Evolutionary conservation across 164 flowering plant genomes (phyloP).

Genomic region (Tetrastigma voinierianum): DNA sequence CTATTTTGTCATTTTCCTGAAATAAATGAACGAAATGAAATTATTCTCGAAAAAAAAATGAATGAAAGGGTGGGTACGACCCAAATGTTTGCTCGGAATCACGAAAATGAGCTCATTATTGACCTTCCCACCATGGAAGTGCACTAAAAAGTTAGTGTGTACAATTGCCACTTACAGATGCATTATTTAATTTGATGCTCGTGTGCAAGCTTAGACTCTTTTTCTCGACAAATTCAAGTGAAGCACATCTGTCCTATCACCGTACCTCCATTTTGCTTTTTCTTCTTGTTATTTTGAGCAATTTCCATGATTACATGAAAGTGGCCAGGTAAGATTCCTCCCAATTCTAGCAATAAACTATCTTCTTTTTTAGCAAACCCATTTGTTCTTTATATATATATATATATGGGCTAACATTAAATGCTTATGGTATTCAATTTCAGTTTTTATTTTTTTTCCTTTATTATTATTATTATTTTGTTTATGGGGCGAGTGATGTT

Average conservation of each 20-base stretch:
- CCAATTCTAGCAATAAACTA: no score
- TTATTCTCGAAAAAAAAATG: no score
- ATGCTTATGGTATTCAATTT: no score
- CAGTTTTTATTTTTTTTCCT: no score
- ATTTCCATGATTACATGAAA: background rate
- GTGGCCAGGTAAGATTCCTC: background rate
- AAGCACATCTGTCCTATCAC: conserved; percentile 18
- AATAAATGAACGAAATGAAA: conserved; percentile 2
- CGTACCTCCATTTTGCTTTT: background rate
- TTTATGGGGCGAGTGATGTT: no score
- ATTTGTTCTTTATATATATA: no score
- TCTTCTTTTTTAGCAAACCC: no score
- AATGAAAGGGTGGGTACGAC: background rate
- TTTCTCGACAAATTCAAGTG: conserved; percentile 21
- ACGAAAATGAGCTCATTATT: background rate
- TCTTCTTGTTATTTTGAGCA: background rate
- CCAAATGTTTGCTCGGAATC: background rate
- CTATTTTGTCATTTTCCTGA: no score
- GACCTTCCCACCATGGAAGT: background rate
- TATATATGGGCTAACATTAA: no score
- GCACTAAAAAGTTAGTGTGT: conserved; percentile 10
- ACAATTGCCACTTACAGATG: conserved; percentile 18
- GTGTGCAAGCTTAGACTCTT: background rate
- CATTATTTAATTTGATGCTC: conserved; percentile 14
- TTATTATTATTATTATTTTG: no score